Conservation (phyloP, 352 stramenopile genomes). For the Phytophthora litchii region DNA sequence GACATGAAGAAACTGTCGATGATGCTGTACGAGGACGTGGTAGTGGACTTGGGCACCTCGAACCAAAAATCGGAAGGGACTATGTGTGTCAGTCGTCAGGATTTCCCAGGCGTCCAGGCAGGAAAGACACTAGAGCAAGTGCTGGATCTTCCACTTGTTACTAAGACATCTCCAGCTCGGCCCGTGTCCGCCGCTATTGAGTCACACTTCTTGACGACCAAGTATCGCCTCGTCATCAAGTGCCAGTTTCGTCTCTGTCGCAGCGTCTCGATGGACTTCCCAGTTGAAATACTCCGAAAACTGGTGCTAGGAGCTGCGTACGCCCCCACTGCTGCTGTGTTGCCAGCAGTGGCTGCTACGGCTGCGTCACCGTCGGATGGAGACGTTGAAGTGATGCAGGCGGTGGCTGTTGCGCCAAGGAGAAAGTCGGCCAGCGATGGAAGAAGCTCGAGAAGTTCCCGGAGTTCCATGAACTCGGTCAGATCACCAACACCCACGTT, state of each 20-base stretch:
- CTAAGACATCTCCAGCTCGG: slow-evolving; percentile 19
- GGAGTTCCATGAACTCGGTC: slow-evolving; percentile 29
- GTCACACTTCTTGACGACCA: slow-evolving; percentile 39
- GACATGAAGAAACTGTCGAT: slow-evolving; percentile 41
- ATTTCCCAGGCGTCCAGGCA: slow-evolving; percentile 37
- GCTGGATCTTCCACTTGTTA: slow-evolving; percentile 35
- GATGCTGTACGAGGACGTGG: slow-evolving; percentile 40
- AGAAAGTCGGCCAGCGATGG: slow-evolving; percentile 31
- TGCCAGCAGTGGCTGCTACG: slow-evolving; percentile 25
- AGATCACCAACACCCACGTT: slow-evolving; percentile 18
- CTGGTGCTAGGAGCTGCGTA: slow-evolving; percentile 12
- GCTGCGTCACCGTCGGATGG: slow-evolving; percentile 12
- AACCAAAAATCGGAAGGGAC: slow-evolving; percentile 28
- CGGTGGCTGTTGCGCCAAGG: slow-evolving; percentile 19
- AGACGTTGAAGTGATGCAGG: slow-evolving; percentile 18
- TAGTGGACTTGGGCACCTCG: slow-evolving; percentile 22
- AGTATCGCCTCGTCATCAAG: slow-evolving; percentile 40
- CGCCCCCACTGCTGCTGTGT: slow-evolving; percentile 12
- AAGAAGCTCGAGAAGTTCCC: slow-evolving; percentile 23
- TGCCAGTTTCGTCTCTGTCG: slow-evolving; percentile 41
- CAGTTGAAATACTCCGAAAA: slow-evolving; percentile 35
- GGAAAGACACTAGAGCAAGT: slow-evolving; percentile 35
- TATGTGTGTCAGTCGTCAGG: slow-evolving; percentile 29
- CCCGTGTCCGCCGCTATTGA: slow-evolving; percentile 27
- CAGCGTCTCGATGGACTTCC: slow-evolving; percentile 39